Base-by-base conservation (phyloP, 805 yeast species). In the Schizosaccharomyces lindneri region DNA sequence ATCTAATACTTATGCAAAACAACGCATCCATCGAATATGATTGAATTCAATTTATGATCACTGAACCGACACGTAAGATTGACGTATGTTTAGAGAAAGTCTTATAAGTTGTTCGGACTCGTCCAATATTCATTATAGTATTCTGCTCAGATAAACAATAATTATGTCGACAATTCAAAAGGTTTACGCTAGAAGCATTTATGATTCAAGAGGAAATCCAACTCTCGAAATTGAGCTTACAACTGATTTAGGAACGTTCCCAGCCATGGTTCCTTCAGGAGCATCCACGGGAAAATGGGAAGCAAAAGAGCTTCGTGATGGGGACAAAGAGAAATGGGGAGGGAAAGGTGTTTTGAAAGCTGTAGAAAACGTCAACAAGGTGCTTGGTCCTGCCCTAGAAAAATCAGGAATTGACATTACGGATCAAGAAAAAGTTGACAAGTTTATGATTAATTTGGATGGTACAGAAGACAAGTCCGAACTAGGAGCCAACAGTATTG, bases 211-310 rank as follows among this genome's bases (percentile, higher is more conserved):
- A 5, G 73, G 74, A 62, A 93, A 93, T 84, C 98, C 98, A 79
- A 90, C 98, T 70, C 97, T 93, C 70, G 97, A 93, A 82, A 97
- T 93, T 69, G 97, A 93, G 73, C 72, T 90, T 71, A 78, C 84
- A 81, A 90, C 98, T 73, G 90, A 80, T 66, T 82, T 85, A 72
- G 98, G 98, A 73, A 71, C 81, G 67, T 89, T 87, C 94, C 85
- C 97, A 78, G 81, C 97, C 68, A 89, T 90, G 73, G 98, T 93
- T 65, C 98, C 98, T 75, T 88, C 97, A 67, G 98, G 98, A 79
- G 98, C 98, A 68, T 89, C 97, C 72, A 93, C 98, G 66, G 98
- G 98, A 83, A 76, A 85, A 76, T 95, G 87, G 78, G 98, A 93
- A 81, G 98, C 98, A 70, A 79, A 89, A 70, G 98, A 90, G 81